A percentile compares a stretch with the other conserved stretches of the same genome.
phyloP scores from a whole-genome alignment of 805 yeast genomes.

The Naumovozyma castellii region DNA sequence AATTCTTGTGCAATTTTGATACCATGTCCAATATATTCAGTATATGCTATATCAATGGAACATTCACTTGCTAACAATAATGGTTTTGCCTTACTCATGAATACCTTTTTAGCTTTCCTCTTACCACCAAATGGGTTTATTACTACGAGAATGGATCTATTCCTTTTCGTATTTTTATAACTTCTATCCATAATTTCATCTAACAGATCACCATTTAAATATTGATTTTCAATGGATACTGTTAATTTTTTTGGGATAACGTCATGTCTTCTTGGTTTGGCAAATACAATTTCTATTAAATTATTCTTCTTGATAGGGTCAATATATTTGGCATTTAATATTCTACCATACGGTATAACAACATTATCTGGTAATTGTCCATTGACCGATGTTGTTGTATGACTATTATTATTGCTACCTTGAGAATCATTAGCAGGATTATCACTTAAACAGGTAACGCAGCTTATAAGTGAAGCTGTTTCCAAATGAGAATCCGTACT shows the following conservation, averaged over 20 bases:
- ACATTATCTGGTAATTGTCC: conserved; percentile 28
- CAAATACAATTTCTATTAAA: conserved; percentile 29
- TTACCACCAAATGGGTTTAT: conserved; percentile 91
- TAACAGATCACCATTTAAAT: conserved; percentile 17
- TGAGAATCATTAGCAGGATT: background rate
- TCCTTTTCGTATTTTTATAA: conserved; percentile 33
- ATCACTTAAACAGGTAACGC: conserved; percentile 30
- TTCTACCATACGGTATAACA: conserved; percentile 28
- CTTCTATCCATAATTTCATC: conserved; percentile 31
- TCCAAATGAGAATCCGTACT: conserved; percentile 14
- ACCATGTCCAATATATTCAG: conserved; percentile 69
- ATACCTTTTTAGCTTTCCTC: conserved; percentile 61
- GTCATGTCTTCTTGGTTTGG: conserved; percentile 29
- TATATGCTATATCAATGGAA: conserved; percentile 44
- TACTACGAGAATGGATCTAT: conserved; percentile 49
- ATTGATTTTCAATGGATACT: conserved; percentile 24
- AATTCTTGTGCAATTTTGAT: conserved; percentile 52
- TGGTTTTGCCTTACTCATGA: conserved; percentile 51
- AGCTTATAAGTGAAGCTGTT: conserved; percentile 28
- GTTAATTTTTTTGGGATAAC: conserved; percentile 30
- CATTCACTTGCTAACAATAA: conserved; percentile 63
- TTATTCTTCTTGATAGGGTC: conserved; percentile 4
- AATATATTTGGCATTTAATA: conserved; percentile 22
- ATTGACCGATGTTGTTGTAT: conserved; percentile 14
- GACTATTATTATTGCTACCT: background rate